phyloP scores from a whole-genome alignment of 2,329 filamentous ascomycete genomes.

The Huntiella omanensis region DNA sequence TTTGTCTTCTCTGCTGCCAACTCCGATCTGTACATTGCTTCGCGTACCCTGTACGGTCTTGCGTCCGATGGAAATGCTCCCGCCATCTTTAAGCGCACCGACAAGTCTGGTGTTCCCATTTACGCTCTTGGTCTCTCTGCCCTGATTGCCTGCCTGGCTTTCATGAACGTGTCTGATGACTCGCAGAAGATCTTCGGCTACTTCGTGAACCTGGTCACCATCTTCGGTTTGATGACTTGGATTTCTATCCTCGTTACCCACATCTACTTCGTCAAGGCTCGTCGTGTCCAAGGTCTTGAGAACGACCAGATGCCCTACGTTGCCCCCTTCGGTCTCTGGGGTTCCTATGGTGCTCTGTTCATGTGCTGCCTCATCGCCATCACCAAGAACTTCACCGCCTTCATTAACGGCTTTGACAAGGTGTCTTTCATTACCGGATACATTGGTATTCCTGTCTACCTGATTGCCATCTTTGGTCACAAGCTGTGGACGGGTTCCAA shows the following conservation, averaged over 20 bases:
- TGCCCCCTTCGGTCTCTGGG: constrained; percentile 52
- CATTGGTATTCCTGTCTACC: constrained; percentile 56
- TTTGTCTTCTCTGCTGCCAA: constrained; percentile 65
- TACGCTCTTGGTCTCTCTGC: constrained; percentile 43
- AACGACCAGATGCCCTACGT: constrained; percentile 39
- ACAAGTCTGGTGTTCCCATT: constrained; percentile 52
- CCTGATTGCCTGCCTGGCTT: constrained; percentile 46
- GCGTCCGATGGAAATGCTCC: constrained; percentile 55
- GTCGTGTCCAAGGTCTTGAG: constrained; percentile 38
- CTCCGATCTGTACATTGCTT: constrained; percentile 60
- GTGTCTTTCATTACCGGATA: constrained; percentile 64
- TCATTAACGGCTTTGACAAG: constrained; percentile 30
- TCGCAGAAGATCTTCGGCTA: constrained; percentile 40
- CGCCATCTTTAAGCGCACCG: constrained; percentile 49
- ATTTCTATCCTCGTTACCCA: constrained; percentile 50
- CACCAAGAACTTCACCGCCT: constrained; percentile 69
- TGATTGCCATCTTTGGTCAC: constrained; percentile 50
- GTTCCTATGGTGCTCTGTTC: constrained; percentile 47
- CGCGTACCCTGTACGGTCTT: constrained; percentile 53
- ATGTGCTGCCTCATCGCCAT: constrained; percentile 57
- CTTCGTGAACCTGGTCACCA: constrained; percentile 49
- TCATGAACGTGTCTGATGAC: constrained; percentile 42
- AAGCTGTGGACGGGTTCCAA: constrained; percentile 37
- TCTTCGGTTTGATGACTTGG: constrained; percentile 49
- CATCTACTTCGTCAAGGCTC: constrained; percentile 45